Percentiles rank a stretch among this genome's conserved stretches.
These are phyloP conservation scores for Erysiphe neolycopersici DNA, from an alignment of 2,329 filamentous ascomycete species.

Conservation along the genomic window DNA sequence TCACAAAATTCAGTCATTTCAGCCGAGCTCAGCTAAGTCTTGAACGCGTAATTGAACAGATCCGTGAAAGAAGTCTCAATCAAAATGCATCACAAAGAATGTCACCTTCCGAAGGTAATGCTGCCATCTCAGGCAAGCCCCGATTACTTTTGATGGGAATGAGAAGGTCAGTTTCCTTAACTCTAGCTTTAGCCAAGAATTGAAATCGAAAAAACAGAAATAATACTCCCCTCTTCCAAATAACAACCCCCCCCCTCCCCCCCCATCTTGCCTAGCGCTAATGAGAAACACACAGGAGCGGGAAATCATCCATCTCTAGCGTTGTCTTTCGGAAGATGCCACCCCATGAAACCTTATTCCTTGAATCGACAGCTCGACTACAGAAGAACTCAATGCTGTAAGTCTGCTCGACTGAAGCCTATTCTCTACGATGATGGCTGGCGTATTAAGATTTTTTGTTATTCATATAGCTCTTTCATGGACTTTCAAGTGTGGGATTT, in stretches of 20 bases:
- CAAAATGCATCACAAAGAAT: too few species aligned
- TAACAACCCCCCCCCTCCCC: too few species aligned
- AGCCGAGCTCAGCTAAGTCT: too few species aligned
- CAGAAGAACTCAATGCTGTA: conserved; percentile 91
- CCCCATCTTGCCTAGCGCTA: not conserved
- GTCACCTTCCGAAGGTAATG: too few species aligned
- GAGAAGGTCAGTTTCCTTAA: conserved; percentile 36
- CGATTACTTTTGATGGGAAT: conserved; percentile 85
- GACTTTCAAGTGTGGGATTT: conserved; percentile 98
- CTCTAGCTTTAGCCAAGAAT: too few species aligned
- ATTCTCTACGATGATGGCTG: too few species aligned
- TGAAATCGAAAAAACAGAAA: too few species aligned
- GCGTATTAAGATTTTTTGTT: too few species aligned
- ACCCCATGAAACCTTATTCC: conserved; percentile 79
- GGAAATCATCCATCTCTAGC: conserved; percentile 93
- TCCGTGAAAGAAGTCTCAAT: too few species aligned
- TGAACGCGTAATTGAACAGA: too few species aligned
- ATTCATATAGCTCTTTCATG: conserved; percentile 59
- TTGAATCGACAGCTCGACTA: conserved; percentile 83
- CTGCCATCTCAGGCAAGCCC: conserved; percentile 29
- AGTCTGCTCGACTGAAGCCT: conserved; percentile 14
- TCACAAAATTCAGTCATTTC: too few species aligned
- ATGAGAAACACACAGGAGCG: conserved; percentile 42
- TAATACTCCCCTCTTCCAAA: too few species aligned
- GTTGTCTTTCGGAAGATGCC: conserved; percentile 98